Conservation (phyloP, 1,284 basidiomycete genomes). For the Ustilago crameri region DNA sequence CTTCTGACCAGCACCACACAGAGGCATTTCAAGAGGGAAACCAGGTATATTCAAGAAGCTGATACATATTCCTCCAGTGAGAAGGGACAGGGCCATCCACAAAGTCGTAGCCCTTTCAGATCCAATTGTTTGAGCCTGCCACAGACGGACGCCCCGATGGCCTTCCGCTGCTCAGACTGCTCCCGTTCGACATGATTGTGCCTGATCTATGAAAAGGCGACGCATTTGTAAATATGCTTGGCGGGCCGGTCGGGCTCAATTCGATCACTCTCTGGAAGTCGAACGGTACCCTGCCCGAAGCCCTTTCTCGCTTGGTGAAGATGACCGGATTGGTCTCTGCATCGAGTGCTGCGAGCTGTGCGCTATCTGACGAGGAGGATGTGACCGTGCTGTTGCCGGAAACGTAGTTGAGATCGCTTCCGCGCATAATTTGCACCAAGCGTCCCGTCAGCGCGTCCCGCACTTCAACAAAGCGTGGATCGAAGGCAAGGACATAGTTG, state of each 20-base stretch:
- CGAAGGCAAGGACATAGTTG: slow-evolving; percentile 89
- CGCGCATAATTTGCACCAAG: slow-evolving; percentile 87
- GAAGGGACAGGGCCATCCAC: neutral
- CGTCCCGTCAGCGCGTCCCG: slow-evolving; percentile 85
- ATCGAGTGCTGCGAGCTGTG: slow-evolving; percentile 36
- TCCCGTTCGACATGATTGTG: slow-evolving; percentile 35
- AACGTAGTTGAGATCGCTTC: slow-evolving; percentile 82
- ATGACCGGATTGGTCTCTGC: slow-evolving; percentile 51
- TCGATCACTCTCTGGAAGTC: slow-evolving; percentile 51
- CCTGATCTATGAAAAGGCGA: slow-evolving; percentile 34
- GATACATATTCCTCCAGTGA: neutral
- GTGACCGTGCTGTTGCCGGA: slow-evolving; percentile 68
- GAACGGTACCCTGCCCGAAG: slow-evolving; percentile 34
- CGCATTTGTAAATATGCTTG: slow-evolving; percentile 4
- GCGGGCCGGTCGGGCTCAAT: slow-evolving; percentile 27
- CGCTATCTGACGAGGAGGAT: slow-evolving; percentile 30
- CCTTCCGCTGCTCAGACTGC: slow-evolving; percentile 35
- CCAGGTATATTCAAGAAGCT: neutral
- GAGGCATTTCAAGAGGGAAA: too few relatives aligned
- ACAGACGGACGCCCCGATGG: slow-evolving; percentile 28
- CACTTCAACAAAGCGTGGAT: slow-evolving; percentile 90
- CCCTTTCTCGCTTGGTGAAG: slow-evolving; percentile 38
- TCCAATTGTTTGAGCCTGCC: slow-evolving; percentile 32
- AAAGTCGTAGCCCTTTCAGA: slow-evolving; percentile 9
- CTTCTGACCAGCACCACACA: too few relatives aligned